Conservation (phyloP, 345 rosid species). For the Durio zibethinus region DNA sequence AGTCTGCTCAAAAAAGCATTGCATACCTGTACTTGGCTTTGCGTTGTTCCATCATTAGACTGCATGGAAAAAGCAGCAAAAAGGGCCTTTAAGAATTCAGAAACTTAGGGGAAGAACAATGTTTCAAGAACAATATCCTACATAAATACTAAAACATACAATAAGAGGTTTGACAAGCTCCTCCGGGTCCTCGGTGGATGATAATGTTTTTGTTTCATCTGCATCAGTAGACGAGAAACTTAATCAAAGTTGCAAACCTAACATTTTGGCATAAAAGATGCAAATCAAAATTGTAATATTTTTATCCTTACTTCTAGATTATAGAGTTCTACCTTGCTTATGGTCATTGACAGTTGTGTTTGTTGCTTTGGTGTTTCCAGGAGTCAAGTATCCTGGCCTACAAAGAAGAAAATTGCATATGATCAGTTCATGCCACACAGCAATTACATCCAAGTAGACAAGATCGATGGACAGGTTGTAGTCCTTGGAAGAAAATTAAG, state of each 20-base stretch:
- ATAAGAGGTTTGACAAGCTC: slow-evolving; percentile 34
- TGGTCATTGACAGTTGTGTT: not conserved
- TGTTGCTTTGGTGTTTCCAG: slow-evolving; percentile 9
- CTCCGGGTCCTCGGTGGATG: slow-evolving; percentile 22
- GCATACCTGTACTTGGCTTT: slow-evolving; percentile 21
- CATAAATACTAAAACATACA: slow-evolving; percentile 28
- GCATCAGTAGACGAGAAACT: slow-evolving; percentile 10
- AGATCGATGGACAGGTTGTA: not conserved
- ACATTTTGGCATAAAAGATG: not conserved
- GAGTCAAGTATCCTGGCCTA: slow-evolving; percentile 26
- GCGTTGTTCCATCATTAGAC: slow-evolving; percentile 14
- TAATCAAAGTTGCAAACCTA: not conserved
- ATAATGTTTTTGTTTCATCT: slow-evolving; percentile 17
- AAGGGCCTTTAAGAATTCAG: not conserved
- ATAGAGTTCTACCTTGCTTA: slow-evolving; percentile 24
- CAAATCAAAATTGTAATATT: not conserved
- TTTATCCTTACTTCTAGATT: not conserved
- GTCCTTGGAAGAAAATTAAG: not conserved
- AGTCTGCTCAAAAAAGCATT: not conserved
- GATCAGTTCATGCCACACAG: not conserved
- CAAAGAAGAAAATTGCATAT: slow-evolving; percentile 7
- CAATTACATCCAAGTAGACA: not conserved
- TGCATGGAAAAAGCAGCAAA: slow-evolving; percentile 13
- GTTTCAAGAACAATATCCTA: not conserved
- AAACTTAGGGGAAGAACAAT: not conserved